Conservation (phyloP, 345 rosid genomes). For the Dipteronia sinensis region DNA sequence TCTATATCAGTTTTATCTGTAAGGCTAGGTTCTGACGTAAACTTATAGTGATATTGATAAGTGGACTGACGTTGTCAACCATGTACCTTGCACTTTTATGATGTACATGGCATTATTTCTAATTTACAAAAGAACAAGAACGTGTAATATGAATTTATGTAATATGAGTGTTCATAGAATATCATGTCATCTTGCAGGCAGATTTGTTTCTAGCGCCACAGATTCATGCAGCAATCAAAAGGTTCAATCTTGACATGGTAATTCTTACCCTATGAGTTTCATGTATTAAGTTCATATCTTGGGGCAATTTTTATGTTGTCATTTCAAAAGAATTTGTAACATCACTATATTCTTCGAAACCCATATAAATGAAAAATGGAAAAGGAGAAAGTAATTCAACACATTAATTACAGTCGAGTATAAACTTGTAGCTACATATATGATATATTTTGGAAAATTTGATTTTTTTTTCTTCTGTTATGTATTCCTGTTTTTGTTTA, state of each 20-base stretch:
- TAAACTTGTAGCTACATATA: too few species aligned
- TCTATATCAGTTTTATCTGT: background rate
- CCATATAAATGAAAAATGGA: background rate
- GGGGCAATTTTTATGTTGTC: background rate
- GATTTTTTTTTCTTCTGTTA: too few species aligned
- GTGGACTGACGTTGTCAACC: too few species aligned
- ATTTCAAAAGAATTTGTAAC: background rate
- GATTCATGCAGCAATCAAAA: constrained; percentile 44
- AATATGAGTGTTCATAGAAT: background rate
- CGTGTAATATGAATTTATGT: too few species aligned
- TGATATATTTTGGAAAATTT: background rate
- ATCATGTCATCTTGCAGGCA: constrained; percentile 53
- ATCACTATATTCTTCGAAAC: background rate
- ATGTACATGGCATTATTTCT: too few species aligned
- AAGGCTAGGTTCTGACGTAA: background rate
- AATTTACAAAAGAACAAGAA: too few species aligned
- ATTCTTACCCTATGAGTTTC: background rate
- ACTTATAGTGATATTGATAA: background rate
- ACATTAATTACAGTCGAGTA: too few species aligned
- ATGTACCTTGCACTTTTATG: too few species aligned
- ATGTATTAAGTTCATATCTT: background rate
- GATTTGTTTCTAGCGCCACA: constrained; percentile 87
- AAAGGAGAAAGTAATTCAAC: too few species aligned
- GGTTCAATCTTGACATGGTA: constrained; percentile 78
- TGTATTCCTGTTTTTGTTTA: too few species aligned